Evolutionary conservation across 2,329 filamentous ascomycete species (phyloP).

Genomic region (Chaetomium globosum): DNA sequence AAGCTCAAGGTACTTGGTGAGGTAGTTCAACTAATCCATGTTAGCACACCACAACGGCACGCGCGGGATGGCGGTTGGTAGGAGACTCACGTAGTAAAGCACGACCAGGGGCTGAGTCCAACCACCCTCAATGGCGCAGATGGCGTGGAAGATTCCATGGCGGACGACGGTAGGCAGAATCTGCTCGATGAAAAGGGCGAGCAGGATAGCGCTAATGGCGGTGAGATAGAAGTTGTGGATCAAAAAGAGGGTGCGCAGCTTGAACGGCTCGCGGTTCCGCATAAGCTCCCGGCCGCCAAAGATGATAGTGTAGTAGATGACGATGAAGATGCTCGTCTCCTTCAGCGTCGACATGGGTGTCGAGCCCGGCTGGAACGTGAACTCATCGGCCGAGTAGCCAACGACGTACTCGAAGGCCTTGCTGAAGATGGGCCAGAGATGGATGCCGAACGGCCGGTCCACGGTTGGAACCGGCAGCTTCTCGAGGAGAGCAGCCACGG

Average conservation of each 20-base stretch:
- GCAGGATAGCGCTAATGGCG: constrained; percentile 74
- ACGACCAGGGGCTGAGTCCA: constrained; percentile 94
- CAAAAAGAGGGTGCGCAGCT: constrained; percentile 88
- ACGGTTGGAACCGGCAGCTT: constrained; percentile 67
- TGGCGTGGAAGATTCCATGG: constrained; percentile 83
- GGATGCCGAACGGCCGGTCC: constrained; percentile 87
- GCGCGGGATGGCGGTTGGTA: background rate
- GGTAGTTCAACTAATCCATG: constrained; percentile 34
- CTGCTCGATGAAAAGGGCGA: constrained; percentile 89
- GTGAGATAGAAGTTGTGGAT: constrained; percentile 97
- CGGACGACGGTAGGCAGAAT: constrained; percentile 79
- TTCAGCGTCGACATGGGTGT: constrained; percentile 90
- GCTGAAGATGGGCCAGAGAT: constrained; percentile 93
- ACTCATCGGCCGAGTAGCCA: constrained; percentile 84
- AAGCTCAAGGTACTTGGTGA: constrained; percentile 92
- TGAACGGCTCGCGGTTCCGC: constrained; percentile 81
- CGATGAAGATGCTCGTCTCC: constrained; percentile 76
- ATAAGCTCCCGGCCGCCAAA: constrained; percentile 91
- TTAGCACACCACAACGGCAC: constrained; percentile 1
- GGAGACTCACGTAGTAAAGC: constrained; percentile 84
- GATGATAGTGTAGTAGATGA: constrained; percentile 89
- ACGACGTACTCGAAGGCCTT: constrained; percentile 75
- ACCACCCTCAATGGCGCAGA: constrained; percentile 79
- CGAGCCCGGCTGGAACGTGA: constrained; percentile 76
- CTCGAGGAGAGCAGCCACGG: constrained; percentile 55